Conservation (phyloP, 192 early-diverging fungal genomes). For the Allomyces macrogynus region DNA sequence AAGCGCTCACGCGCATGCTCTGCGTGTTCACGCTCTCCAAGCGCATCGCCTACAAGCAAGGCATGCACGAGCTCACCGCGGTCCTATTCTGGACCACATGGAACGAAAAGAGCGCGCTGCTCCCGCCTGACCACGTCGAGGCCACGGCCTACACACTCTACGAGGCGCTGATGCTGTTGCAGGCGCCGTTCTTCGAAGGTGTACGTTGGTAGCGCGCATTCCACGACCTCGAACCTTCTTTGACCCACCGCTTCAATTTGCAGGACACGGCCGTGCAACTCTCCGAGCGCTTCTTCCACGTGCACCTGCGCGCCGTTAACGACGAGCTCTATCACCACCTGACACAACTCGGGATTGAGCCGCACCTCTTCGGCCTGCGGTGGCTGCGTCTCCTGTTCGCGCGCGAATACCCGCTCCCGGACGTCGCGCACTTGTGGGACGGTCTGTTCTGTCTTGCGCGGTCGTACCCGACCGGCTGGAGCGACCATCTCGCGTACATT, state of each 20-base stretch:
- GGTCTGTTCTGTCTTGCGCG: background rate
- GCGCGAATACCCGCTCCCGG: background rate
- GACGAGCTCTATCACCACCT: background rate
- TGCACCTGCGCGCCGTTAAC: constrained; percentile 1
- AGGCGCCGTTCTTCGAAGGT: too few relatives aligned
- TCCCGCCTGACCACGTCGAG: too few relatives aligned
- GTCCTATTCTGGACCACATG: background rate
- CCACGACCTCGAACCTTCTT: too few relatives aligned
- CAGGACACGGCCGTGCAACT: background rate
- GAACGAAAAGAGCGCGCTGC: too few relatives aligned
- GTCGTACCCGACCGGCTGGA: background rate
- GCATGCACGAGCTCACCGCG: background rate
- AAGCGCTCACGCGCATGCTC: background rate
- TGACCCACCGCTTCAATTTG: background rate
- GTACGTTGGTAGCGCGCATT: too few relatives aligned
- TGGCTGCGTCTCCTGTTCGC: background rate
- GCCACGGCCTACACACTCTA: too few relatives aligned
- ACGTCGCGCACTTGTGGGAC: background rate
- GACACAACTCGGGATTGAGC: background rate
- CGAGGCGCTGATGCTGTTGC: too few relatives aligned
- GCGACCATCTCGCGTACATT: background rate
- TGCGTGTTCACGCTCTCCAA: background rate
- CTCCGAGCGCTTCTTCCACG: background rate
- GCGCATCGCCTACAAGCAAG: background rate
- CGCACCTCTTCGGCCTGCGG: background rate